Evolutionary conservation across 768 basidiomycete species (phyloP).

Genomic region (Tylopilus balloui): DNA sequence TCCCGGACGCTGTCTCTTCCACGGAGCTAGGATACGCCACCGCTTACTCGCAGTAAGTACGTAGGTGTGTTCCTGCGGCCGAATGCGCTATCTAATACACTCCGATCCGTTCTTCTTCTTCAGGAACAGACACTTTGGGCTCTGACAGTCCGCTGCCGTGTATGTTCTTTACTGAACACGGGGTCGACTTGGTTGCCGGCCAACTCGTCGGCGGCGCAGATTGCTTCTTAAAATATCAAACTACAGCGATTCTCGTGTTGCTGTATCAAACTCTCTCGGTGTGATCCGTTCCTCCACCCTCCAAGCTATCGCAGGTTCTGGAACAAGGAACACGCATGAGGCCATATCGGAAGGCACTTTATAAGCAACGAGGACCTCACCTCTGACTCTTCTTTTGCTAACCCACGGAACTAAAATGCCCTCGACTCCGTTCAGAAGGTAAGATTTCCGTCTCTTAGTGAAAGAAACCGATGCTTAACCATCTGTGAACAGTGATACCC

Average conservation of each 20-base stretch:
- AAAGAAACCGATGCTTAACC: neutral
- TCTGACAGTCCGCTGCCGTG: neutral
- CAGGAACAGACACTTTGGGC: neutral
- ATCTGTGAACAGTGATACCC: neutral
- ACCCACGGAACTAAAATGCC: slow-evolving; percentile 6
- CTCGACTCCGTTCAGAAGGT: slow-evolving; percentile 6
- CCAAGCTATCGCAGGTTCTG: slow-evolving; percentile 8
- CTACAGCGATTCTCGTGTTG: slow-evolving; percentile 2
- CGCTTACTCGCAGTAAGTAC: slow-evolving; percentile 2
- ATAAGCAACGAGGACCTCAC: neutral
- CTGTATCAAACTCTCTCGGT: slow-evolving; percentile 14
- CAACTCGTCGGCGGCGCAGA: slow-evolving; percentile 1
- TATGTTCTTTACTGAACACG: neutral
- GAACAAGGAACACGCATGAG: neutral
- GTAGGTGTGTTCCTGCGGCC: neutral
- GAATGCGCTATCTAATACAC: neutral
- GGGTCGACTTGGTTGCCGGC: neutral
- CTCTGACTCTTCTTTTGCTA: neutral
- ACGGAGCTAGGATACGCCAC: neutral
- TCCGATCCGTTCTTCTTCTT: neutral
- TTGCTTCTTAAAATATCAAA: neutral
- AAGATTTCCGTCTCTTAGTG: neutral
- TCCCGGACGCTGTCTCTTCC: neutral
- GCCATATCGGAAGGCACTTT: slow-evolving; percentile 1
- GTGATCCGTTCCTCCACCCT: slow-evolving; percentile 7